Conservation (phyloP, 768 basidiomycete species). For the Mycena maculata region DNA sequence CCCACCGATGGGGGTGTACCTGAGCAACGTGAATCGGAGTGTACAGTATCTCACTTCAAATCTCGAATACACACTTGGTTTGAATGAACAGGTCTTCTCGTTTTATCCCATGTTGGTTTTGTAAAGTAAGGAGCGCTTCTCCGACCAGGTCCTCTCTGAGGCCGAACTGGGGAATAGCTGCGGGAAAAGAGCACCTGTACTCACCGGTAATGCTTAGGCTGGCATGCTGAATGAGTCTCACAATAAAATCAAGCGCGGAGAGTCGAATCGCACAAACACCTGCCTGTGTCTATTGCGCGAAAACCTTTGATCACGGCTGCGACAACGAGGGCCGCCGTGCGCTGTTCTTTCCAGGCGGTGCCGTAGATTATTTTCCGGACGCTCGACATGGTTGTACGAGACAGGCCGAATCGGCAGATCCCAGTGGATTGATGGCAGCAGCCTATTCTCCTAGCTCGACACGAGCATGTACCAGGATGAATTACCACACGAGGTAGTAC, state of each 20-base stretch:
- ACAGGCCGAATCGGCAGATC: too few relatives aligned
- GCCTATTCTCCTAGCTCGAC: neutral
- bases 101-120: slow-evolving; percentile 67
- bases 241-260: neutral
- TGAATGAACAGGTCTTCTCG: slow-evolving; percentile 82
- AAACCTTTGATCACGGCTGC: slow-evolving; percentile 82
- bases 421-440: neutral
- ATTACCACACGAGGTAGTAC: slow-evolving; percentile 73
- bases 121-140: slow-evolving; percentile 69
- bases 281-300: slow-evolving; percentile 86
- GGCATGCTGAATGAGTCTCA: slow-evolving; percentile 62
- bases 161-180: slow-evolving; percentile 13
- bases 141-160: slow-evolving; percentile 85
- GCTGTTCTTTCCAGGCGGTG: slow-evolving; percentile 82
- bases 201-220: slow-evolving; percentile 80
- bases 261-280: slow-evolving; percentile 34
- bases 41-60: neutral
- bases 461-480: slow-evolving; percentile 55
- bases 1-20: slow-evolving; percentile 79
- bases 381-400: slow-evolving; percentile 40
- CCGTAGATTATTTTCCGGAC: slow-evolving; percentile 65
- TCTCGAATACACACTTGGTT: slow-evolving; percentile 67
- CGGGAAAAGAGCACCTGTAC: slow-evolving; percentile 10
- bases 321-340: slow-evolving; percentile 74
- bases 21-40: slow-evolving; percentile 40